Conservation (phyloP, 2,329 filamentous ascomycete species). For the Aspergillus felis region DNA sequence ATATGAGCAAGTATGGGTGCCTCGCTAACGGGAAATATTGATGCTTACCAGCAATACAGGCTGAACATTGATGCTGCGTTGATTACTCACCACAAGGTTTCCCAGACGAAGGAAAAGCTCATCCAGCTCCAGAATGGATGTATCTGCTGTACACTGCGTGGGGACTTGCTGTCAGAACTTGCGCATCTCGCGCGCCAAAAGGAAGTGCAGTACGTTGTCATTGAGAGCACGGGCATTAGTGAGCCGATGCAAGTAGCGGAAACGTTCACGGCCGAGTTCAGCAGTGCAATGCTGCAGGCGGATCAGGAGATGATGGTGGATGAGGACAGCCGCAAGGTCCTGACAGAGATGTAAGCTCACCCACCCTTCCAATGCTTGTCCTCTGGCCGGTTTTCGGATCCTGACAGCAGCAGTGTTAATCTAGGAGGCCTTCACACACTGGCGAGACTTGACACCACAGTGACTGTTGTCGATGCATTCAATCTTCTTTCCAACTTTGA, state of each 20-base stretch:
- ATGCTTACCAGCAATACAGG: conserved; percentile 24
- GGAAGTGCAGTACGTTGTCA: conserved; percentile 66
- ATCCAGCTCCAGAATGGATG: conserved; percentile 69
- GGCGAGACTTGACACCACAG: conserved; percentile 65
- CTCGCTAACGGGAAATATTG: rapidly evolving
- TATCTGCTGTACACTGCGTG: conserved; percentile 71
- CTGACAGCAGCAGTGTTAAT: conserved; percentile 37
- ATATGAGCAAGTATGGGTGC: conserved; percentile 56
- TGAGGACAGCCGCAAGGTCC: conserved; percentile 42
- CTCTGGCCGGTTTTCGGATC: conserved; percentile 10
- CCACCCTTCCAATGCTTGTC: conserved; percentile 7
- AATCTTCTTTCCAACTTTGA: conserved; percentile 70
- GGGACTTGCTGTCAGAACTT: conserved; percentile 67
- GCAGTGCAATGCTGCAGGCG: conserved; percentile 44
- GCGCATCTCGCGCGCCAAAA: conserved; percentile 60
- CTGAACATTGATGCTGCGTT: conserved; percentile 64
- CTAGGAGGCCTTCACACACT: conserved; percentile 64
- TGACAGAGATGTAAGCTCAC: conserved; percentile 44
- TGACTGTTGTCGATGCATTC: conserved; percentile 70
- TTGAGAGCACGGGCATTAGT: conserved; percentile 69
- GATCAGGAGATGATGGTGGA: conserved; percentile 47
- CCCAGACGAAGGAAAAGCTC: conserved; percentile 60
- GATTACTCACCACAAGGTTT: conserved; percentile 55
- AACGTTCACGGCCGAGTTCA: conserved; percentile 61
- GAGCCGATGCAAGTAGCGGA: conserved; percentile 71